Conservation (phyloP, 257 asterid genomes). For the Osmanthus fragrans region DNA sequence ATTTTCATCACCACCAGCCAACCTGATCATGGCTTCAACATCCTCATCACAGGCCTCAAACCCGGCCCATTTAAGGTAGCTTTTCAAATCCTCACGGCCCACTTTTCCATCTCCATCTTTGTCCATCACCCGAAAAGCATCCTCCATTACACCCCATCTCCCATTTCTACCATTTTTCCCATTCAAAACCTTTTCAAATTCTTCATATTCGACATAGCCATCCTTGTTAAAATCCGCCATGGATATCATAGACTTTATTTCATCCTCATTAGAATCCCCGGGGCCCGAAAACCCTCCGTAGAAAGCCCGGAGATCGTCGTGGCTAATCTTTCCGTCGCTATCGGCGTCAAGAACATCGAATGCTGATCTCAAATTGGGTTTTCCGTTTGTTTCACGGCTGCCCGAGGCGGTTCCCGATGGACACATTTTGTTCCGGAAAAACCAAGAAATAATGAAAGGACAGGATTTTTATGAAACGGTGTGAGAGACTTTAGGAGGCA, state of each 20-base stretch:
- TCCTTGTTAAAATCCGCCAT: constrained; percentile 64
- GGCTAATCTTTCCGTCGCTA: constrained; percentile 81
- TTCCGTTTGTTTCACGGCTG: not conserved
- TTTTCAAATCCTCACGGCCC: constrained; percentile 65
- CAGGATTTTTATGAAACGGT: not conserved
- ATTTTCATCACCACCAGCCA: constrained; percentile 63
- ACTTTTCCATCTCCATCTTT: constrained; percentile 92
- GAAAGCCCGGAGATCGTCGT: constrained; percentile 60
- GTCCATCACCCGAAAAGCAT: constrained; percentile 80
- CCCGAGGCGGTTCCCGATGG: constrained; percentile 55
- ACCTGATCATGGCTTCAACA: constrained; percentile 69
- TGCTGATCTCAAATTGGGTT: constrained; percentile 61
- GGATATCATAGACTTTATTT: constrained; percentile 67
- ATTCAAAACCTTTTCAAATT: constrained; percentile 71
- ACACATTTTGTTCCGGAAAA: constrained; percentile 47
- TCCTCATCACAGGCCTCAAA: constrained; percentile 71
- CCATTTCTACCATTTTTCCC: constrained; percentile 6
- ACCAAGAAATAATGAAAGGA: not conserved
- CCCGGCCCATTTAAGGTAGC: constrained; percentile 65
- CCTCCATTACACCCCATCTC: constrained; percentile 52
- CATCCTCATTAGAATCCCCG: constrained; percentile 32
- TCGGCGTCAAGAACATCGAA: constrained; percentile 80
- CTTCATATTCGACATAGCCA: constrained; percentile 84
- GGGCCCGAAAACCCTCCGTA: constrained; percentile 42
- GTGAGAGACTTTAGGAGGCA: not conserved